Evolutionary conservation across 1,284 basidiomycete genomes (phyloP), one percentile per base, ranked within the genome.

Genomic region (Stereum hirsutum): DNA sequence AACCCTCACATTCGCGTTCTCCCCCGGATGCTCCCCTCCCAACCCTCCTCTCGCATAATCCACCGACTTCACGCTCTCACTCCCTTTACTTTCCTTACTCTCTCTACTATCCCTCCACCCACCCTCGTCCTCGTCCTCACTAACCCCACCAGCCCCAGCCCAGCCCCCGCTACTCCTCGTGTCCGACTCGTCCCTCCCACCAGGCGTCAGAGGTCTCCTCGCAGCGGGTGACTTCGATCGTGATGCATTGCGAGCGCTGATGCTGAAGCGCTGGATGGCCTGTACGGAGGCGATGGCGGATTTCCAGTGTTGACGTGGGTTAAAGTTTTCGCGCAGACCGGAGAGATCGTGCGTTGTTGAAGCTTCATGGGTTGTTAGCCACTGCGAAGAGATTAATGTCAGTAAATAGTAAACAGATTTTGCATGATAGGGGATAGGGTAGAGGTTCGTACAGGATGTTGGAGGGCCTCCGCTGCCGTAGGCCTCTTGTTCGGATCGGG

Each of bases 241-340:
- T 33, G 61, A 58, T 17, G 61, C 50, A 30, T 69, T 73, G 3
- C 24, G 32, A 5, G 58, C 56, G 20, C 61, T 50, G 30, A 69
- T 73, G 49, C 74, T 77, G 39, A 75, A 58, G 28, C 78, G 70
- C 23, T 66, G 57, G 17, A 81, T 6, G 1, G 76, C 80, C 23
- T 78, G 72, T 10, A 79, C 76, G 41, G 75, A 72, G 20, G 69
- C 61, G 49, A 89, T 86, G 4, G 81, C 86, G 3, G 68, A 63
- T 37, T 72, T 70, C 87, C 87, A 89, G 36, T 72, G 71, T 1
- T 75, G 76, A 26, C 69, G 70, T 0, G 86, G 72, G 54, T 86
- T 70, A 61, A 89, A 90, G 66, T 91, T 79, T 25, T 87, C 81
- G 24, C 84, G 80, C 39, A 93, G 66, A 20, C 82, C 87, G 6